Percentiles rank a stretch among this genome's conserved stretches.
phyloP scores from a whole-genome alignment of 495 filamentous ascomycete genomes.

The Xylaria scruposa region DNA sequence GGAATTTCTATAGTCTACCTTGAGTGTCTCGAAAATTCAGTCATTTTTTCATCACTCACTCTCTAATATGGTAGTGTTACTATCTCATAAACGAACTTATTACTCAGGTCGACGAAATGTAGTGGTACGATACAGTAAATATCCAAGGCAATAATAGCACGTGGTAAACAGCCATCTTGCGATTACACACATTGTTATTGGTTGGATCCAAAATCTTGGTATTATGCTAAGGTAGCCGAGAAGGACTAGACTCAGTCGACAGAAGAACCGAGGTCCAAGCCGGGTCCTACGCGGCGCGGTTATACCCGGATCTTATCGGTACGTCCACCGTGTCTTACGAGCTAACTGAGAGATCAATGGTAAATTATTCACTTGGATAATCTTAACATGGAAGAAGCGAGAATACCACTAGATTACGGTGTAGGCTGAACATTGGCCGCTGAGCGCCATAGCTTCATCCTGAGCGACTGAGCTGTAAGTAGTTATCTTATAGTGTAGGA shows the following conservation, averaged over 20 bases:
- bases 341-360: neutral
- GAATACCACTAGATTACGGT: neutral
- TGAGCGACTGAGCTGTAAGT: neutral
- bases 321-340: neutral
- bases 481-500: too few relatives aligned
- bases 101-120: too few relatives aligned
- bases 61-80: too few relatives aligned
- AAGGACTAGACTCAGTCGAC: neutral
- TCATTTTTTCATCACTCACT: too few relatives aligned
- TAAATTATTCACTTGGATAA: neutral
- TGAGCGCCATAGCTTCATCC: neutral
- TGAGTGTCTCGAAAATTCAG: too few relatives aligned
- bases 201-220: neutral
- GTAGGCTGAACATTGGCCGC: neutral
- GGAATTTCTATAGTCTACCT: too few relatives aligned
- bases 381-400: neutral
- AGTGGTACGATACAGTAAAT: too few relatives aligned
- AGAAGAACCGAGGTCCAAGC: neutral
- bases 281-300: neutral
- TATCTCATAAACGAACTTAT: too few relatives aligned
- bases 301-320: constrained; percentile 1
- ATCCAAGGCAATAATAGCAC: too few relatives aligned
- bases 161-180: neutral
- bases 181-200: neutral
- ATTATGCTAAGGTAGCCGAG: neutral